Conservation (phyloP, 2,329 filamentous ascomycete species). For the Talaromyces sp. region DNA sequence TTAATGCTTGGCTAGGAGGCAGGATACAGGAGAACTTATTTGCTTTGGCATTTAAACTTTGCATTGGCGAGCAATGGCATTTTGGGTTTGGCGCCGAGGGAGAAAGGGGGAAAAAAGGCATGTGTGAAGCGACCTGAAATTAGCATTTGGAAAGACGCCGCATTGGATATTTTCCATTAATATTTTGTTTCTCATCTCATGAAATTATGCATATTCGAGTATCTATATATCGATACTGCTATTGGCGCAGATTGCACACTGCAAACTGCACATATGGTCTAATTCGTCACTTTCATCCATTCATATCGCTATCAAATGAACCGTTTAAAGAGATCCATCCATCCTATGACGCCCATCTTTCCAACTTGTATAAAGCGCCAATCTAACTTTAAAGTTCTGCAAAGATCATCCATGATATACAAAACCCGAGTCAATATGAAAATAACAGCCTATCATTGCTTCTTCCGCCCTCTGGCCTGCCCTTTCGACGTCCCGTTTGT, state of each 20-base stretch:
- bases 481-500: slow-evolving; percentile 5
- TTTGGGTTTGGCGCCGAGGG: background rate
- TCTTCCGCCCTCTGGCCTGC: background rate
- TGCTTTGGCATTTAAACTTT: background rate
- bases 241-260: background rate
- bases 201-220: background rate
- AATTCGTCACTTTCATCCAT: background rate
- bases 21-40: background rate
- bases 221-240: background rate
- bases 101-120: background rate
- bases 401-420: background rate
- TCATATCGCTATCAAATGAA: background rate
- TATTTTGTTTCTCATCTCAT: background rate
- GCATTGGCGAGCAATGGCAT: background rate
- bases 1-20: background rate
- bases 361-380: background rate
- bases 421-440: background rate
- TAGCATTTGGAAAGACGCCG: background rate
- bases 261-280: background rate
- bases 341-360: background rate
- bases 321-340: no score
- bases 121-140: background rate
- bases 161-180: background rate
- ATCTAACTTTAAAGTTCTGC: background rate
- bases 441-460: slow-evolving; percentile 1